These are phyloP conservation scores for Pseudocercospora macadamiae DNA, from an alignment of 2,329 filamentous ascomycete genomes.

Conservation along the genomic window DNA sequence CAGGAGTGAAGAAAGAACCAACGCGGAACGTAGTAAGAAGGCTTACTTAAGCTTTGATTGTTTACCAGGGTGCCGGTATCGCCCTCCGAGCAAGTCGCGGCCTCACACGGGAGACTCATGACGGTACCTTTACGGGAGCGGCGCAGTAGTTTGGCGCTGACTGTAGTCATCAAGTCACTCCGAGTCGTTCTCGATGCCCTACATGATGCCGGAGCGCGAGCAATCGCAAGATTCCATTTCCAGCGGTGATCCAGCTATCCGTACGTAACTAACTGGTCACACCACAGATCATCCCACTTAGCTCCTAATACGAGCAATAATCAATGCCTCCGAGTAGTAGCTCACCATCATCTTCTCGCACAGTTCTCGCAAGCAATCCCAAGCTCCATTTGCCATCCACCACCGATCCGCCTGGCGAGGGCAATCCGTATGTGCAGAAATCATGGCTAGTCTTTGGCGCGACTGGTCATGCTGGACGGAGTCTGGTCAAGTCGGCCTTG, in stretches of 20 bases:
- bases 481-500: slow-evolving; percentile 80
- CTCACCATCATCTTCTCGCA: slow-evolving; percentile 14
- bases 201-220: slow-evolving; percentile 5
- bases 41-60: slow-evolving; percentile 2
- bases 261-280: slow-evolving; percentile 7
- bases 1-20: not conserved
- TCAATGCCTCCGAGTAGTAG: slow-evolving; percentile 6
- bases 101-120: not conserved
- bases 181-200: slow-evolving; percentile 5
- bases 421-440: slow-evolving; percentile 71
- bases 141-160: not conserved
- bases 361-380: slow-evolving; percentile 29
- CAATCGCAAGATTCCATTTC: slow-evolving; percentile 6
- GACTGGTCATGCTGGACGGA: slow-evolving; percentile 95
- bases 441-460: slow-evolving; percentile 97
- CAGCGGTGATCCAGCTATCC: slow-evolving; percentile 1
- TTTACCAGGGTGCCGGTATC: not conserved
- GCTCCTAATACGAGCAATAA: slow-evolving; percentile 6
- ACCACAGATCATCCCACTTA: slow-evolving; percentile 5
- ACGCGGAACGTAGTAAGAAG: not conserved
- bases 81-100: not conserved
- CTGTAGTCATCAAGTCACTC: not conserved
- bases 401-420: slow-evolving; percentile 78
- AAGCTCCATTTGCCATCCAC: slow-evolving; percentile 69
- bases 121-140: not conserved